Base-by-base conservation (phyloP, 2,329 filamentous ascomycete genomes). In the Phaeosphaeriaceae sp. region DNA sequence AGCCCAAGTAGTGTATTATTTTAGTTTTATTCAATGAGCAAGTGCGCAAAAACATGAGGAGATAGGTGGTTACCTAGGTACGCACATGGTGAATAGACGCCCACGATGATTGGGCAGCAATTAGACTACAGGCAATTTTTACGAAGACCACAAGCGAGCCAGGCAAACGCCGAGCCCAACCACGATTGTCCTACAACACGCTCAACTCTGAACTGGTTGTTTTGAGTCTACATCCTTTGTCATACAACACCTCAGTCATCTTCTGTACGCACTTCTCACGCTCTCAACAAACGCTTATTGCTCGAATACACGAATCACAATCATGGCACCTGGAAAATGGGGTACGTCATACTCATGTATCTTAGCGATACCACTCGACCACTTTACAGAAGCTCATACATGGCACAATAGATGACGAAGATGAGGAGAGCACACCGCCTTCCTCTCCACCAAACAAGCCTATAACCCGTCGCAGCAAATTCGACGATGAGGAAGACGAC, bases 401-500 rank as follows among this genome's bases (percentile, higher is more conserved):
- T 11, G 3, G 13, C 29, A 28, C 41, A 34, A 45, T 60, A 76
- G 77, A 80, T 53, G 78, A 80, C 52, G 79, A 85, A 55, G 84
- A 87, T 55, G 83, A 86, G 62, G 80, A 81, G 60, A 74, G 74
- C 50, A 81, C 78, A 59, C 77, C 78, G 51, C 74, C 80, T 58
- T 75, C 74, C 43, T 72, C 76, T 43, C 78, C 80, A 2, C 75
- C 77, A 17, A 75, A 79, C 42, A 74, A 72, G 18, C 70, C 79
- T 40, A 74, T 79, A 11, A 72, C 74, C 36, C 74, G 77, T 46
- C 79, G 83, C 58, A 77, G 83, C 73, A 91, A 94, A 79, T 96
- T 96, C 70, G 92, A 94, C 64, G 93, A 97, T 64, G 93, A 97
- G 73, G 92, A 96, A 75, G 88, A 82, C 46, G 87, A 92, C 28